These are phyloP conservation scores for Trichocladium antarcticum DNA, from an alignment of 495 filamentous ascomycete species.

Conservation along the genomic window DNA sequence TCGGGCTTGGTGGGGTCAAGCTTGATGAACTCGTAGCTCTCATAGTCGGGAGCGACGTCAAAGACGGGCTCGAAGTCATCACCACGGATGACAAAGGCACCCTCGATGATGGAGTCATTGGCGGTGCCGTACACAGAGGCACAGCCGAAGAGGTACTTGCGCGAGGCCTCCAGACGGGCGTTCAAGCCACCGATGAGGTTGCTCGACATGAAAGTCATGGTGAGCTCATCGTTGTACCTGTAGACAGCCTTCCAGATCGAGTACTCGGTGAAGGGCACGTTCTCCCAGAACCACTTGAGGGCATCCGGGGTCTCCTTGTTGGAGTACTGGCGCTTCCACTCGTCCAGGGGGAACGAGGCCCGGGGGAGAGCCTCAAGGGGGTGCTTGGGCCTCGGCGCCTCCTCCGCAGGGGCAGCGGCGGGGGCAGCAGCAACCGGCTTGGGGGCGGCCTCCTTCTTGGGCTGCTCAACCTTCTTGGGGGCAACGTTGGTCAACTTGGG, in stretches of 20 bases:
- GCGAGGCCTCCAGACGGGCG: conserved; percentile 88
- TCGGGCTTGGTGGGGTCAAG: conserved; percentile 75
- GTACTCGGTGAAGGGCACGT: conserved; percentile 85
- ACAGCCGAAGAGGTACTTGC: conserved; percentile 96
- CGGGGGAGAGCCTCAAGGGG: conserved; percentile 77
- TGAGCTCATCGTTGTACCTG: conserved; percentile 98
- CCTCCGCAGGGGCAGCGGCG: conserved; percentile 46
- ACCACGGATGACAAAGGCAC: conserved; percentile 89
- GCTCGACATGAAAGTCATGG: conserved; percentile 92
- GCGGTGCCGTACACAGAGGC: conserved; percentile 77
- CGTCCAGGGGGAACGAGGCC: conserved; percentile 74
- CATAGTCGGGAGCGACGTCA: conserved; percentile 91
- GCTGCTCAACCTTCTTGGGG: conserved; percentile 70
- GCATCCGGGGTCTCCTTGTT: conserved; percentile 85
- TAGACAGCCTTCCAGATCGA: conserved; percentile 85
- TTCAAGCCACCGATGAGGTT: conserved; percentile 98
- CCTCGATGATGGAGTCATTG: conserved; percentile 79
- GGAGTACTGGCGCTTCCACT: conserved; percentile 98
- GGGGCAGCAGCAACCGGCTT: conserved; percentile 47
- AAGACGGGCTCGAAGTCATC: conserved; percentile 80
- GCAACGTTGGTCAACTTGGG: conserved; percentile 69
- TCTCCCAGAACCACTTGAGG: conserved; percentile 97
- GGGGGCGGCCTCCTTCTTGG: conserved; percentile 40
- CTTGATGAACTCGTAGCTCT: conserved; percentile 93
- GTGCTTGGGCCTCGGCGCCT: conserved; percentile 88